Percentiles rank a stretch among this genome's conserved stretches.
phyloP scores from a whole-genome alignment of 768 basidiomycete species.

The Mycena crocata region DNA sequence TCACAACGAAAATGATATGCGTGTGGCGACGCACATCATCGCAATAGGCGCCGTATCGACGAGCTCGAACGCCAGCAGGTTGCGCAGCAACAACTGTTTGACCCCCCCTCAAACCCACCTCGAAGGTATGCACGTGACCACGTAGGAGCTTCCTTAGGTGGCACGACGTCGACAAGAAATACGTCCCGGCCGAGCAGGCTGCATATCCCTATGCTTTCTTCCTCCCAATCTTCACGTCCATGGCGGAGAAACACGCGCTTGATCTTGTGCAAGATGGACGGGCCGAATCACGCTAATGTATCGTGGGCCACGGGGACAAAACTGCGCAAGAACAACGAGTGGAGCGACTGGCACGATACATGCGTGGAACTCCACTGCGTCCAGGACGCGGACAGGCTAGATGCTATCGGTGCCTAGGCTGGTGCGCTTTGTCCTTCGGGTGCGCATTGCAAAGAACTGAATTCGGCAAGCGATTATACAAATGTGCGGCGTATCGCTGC shows the following conservation, averaged over 20 bases:
- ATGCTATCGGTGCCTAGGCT: constrained; percentile 66
- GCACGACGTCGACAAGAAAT: constrained; percentile 93
- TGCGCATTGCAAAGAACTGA: background rate
- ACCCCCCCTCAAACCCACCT: too few species aligned
- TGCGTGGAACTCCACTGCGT: constrained; percentile 44
- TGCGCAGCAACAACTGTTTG: too few species aligned
- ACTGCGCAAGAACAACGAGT: constrained; percentile 41
- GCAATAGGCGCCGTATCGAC: too few species aligned
- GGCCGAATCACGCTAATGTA: constrained; percentile 68
- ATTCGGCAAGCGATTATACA: constrained; percentile 60
- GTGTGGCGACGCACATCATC: too few species aligned
- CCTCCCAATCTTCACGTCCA: constrained; percentile 53
- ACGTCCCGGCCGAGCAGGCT: constrained; percentile 68
- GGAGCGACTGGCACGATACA: constrained; percentile 20
- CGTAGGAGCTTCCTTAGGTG: too few species aligned
- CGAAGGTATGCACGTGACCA: too few species aligned
- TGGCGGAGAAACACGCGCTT: constrained; percentile 55
- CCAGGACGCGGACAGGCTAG: constrained; percentile 66
- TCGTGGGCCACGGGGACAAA: constrained; percentile 89
- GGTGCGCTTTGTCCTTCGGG: constrained; percentile 47
- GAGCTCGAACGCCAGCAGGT: too few species aligned
- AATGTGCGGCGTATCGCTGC: constrained; percentile 60
- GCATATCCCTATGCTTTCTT: constrained; percentile 45
- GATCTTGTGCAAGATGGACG: constrained; percentile 70
- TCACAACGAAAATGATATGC: too few species aligned